These are phyloP conservation scores for Thymus mandschuricus DNA, from an alignment of 257 asterid species.

Conservation along the genomic window DNA sequence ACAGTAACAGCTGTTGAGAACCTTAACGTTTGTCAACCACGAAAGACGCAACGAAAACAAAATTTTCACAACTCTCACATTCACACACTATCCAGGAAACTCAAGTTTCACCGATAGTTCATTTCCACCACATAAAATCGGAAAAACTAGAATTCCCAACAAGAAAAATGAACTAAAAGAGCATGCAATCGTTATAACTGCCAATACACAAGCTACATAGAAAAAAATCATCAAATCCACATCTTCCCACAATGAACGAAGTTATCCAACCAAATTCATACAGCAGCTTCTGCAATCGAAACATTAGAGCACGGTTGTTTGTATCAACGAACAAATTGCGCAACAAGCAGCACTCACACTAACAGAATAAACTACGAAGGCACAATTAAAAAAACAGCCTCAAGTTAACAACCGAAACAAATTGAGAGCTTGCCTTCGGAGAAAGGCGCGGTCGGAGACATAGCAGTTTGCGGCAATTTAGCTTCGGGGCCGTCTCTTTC, in stretches of 20 bases:
- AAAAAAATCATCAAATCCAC: neutral
- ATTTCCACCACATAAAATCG: neutral
- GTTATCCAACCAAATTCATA: constrained; percentile 8
- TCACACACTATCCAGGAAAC: neutral
- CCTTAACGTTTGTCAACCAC: constrained; percentile 6
- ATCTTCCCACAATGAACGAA: constrained; percentile 5
- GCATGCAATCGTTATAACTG: neutral
- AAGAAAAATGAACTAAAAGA: neutral
- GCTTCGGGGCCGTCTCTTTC: constrained; percentile 61
- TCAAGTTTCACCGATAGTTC: constrained; percentile 2
- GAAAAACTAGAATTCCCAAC: constrained; percentile 1
- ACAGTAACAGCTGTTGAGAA: neutral
- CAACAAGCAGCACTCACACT: constrained; percentile 5
- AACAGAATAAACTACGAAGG: constrained; percentile 1
- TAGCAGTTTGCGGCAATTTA: constrained; percentile 54
- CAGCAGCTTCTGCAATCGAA: neutral
- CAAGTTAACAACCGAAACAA: neutral
- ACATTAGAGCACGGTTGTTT: neutral
- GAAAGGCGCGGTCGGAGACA: constrained; percentile 66
- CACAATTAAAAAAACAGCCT: neutral
- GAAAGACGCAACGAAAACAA: neutral
- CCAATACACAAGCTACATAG: neutral
- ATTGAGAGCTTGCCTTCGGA: constrained; percentile 48
- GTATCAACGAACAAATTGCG: neutral
- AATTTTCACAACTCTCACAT: neutral